phyloP scores from a whole-genome alignment of 2,329 filamentous ascomycete genomes.

The Nemania abortiva region DNA sequence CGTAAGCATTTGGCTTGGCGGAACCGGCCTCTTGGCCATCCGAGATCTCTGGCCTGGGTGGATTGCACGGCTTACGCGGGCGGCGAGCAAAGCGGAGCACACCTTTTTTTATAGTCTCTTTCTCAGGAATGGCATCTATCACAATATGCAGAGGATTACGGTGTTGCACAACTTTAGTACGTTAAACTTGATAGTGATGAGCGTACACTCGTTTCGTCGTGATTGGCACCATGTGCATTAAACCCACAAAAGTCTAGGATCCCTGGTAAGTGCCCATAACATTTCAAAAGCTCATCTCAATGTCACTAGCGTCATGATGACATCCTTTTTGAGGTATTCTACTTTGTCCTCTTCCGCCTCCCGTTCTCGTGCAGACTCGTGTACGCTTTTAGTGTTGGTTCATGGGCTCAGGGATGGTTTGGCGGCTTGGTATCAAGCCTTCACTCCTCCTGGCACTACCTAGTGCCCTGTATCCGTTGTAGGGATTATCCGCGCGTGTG shows the following conservation, averaged over 20 bases:
- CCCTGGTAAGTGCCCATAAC: too few relatives aligned
- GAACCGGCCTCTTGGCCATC: neutral
- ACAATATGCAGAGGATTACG: neutral
- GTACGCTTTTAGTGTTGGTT: too few relatives aligned
- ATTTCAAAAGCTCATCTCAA: too few relatives aligned
- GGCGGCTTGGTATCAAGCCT: constrained; percentile 50
- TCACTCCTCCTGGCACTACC: constrained; percentile 50
- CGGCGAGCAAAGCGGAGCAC: neutral
- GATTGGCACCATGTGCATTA: neutral
- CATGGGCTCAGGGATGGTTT: constrained; percentile 37
- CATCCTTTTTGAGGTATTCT: too few relatives aligned
- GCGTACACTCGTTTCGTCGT: neutral
- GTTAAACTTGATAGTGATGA: neutral
- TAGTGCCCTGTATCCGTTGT: constrained; percentile 50
- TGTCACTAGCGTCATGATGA: too few relatives aligned
- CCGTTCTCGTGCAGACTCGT: too few relatives aligned
- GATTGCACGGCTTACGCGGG: neutral
- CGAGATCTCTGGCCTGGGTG: neutral
- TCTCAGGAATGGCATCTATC: neutral
- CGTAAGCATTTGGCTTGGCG: neutral
- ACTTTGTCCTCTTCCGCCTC: too few relatives aligned
- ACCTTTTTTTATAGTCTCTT: neutral
- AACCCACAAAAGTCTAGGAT: neutral
- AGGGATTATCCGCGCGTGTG: constrained; percentile 46
- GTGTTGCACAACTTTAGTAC: neutral